Base-by-base conservation (phyloP, 23 red algal species). In the Agarophyton chilense region DNA sequence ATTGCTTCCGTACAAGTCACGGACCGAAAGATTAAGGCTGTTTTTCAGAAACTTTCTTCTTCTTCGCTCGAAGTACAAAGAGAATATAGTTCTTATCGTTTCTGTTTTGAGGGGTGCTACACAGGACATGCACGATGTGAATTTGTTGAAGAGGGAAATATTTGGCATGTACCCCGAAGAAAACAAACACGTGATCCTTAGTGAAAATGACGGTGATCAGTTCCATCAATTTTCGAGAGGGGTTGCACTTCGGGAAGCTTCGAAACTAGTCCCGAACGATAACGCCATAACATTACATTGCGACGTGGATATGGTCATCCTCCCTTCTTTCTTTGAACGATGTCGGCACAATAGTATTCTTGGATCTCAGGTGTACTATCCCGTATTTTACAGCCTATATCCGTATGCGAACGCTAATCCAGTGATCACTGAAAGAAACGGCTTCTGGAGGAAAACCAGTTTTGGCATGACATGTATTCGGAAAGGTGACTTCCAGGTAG, bases 341-440 rank as follows among this genome's bases (percentile, higher is more conserved):
- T 91, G 87, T 61, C 60, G 34, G 18, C 74, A 65, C 42, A 91
- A 91, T 73, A 70, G 51, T 36, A 44, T 91, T 21, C 60, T 81
- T 2, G 87, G 75, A 13, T 73, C 62, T 67, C 87, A 91, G 43
- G 87, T 91, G 1, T 91, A 91, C 41, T 91, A 81, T 47, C 87
- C 87, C 31, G 75, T 91, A 5, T 91, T 91, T 34, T 91, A 91
- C 55, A 91, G 87, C 51, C 75, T 91, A 21, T 91, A 81, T 56
- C 75, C 87, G 8, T 79, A 86, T 44, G 82, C 60, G 18, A 86
- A 86, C 64, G 10, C 75, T 4, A 54, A 81, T 49, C 78, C 87
- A 44, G 34, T 22, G 17, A 79, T 91, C 50, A 40, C 21, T 18
- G 54, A 63, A 71, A 68, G 87, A 54, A 81, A 79, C 35, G 87